Evolutionary conservation across 1,139 yeast genomes (phyloP).

Genomic region (Saccharomyces hybrid): DNA sequence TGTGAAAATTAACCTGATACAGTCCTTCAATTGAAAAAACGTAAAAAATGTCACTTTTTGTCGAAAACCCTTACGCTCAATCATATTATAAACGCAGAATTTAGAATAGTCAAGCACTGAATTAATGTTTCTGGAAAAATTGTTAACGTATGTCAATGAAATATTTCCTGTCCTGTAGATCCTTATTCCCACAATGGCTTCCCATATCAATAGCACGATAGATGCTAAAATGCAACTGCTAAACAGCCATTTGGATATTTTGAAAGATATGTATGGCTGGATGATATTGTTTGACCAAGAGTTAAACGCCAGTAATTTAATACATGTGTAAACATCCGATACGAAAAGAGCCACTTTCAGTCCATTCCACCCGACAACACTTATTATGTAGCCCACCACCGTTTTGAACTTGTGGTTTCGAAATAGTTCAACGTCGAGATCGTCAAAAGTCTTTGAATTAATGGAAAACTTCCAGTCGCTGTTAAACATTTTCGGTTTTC

Average conservation of each 20-base stretch:
- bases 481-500: constrained; percentile 12
- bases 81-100: constrained; percentile 64
- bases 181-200: constrained; percentile 51
- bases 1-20: constrained; percentile 60
- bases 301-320: constrained; percentile 65
- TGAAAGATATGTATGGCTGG: constrained; percentile 50
- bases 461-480: constrained; percentile 24
- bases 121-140: constrained; percentile 52
- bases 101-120: constrained; percentile 53
- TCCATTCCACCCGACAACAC: constrained; percentile 43
- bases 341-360: constrained; percentile 55
- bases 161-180: constrained; percentile 48
- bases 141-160: constrained; percentile 63
- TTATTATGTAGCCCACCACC: constrained; percentile 44
- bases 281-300: constrained; percentile 57
- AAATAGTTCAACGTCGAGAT: constrained; percentile 42
- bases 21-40: constrained; percentile 58
- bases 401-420: constrained; percentile 49
- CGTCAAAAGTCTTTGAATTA: constrained; percentile 32
- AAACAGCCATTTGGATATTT: constrained; percentile 70
- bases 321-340: constrained; percentile 72
- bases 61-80: constrained; percentile 53
- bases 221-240: constrained; percentile 77
- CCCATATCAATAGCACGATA: constrained; percentile 49
- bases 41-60: constrained; percentile 65